Evolutionary conservation across 768 basidiomycete species (phyloP), one percentile per base, ranked within the genome.

Genomic region (Gelatoporia subvermispora): DNA sequence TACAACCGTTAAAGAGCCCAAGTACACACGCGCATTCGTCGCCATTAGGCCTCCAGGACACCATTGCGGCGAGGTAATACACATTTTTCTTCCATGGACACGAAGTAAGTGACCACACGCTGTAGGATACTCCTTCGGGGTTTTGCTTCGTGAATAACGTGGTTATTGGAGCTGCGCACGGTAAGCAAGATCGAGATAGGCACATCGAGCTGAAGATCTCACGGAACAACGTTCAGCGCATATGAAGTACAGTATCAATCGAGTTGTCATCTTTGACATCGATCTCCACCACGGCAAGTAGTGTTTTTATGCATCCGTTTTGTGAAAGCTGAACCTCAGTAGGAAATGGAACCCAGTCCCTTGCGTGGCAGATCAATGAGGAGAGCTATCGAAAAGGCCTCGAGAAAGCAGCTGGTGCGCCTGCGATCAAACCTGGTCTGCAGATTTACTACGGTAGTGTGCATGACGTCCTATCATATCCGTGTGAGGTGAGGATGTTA

Each of bases 141-240:
- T 98, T 97, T 64, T 97, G 95, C 65, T 96, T 94, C 57, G 77
- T 96, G 24, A 97, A 97, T 55, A 99, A 98, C 59, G 88, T 96
- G 0, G 84, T 85, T 0, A 77, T 97, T 3, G 93, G 77, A 0
- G 93, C 93, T 25, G 91, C 92, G 13, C 91, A 97, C 61, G 94
- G 93, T 93, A 57, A 35, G 74, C 49, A 3, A 15, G n/a, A 4
- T 23, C 5, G 7, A 20, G 11, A 5, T 22, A 11, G 16, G 40
- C 36, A 11, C 24, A 25, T 23, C 21, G 15, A 37, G 21, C 34
- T 35, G 8, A 40, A n/a, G 34, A 25, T 21, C 42, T 21, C 21
- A 22, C 43, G 15, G 13, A n/a, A 23, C 35, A 20, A 9, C n/a
- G 4, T n/a, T n/a, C 50, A 95, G 93, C 93, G 0, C 84, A 97